phyloP scores from a whole-genome alignment of 164 flowering plant species.

The Taxillus chinensis region DNA sequence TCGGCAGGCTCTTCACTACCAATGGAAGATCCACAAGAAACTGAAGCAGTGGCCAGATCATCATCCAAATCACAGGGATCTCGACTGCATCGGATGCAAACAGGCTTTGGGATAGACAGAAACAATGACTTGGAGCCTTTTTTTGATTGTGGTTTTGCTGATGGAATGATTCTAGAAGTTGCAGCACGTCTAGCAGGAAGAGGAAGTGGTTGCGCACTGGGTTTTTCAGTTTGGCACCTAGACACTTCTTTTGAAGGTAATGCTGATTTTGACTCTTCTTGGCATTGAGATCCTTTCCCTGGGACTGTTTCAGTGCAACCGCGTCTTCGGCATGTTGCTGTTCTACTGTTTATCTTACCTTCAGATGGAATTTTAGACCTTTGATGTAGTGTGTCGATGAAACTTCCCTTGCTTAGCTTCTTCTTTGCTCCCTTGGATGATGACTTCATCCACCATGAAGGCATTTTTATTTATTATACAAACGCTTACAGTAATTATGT shows the following conservation, averaged over 20 bases:
- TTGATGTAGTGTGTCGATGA: slow-evolving; percentile 57
- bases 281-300: slow-evolving; percentile 51
- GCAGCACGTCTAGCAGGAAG: slow-evolving; percentile 51
- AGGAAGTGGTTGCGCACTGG: slow-evolving; percentile 80
- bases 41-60: slow-evolving; percentile 60
- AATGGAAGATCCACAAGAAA: slow-evolving; percentile 55
- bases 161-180: slow-evolving; percentile 49
- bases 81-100: slow-evolving; percentile 27
- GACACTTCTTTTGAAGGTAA: slow-evolving; percentile 70
- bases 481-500: too few relatives aligned
- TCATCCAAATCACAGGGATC: slow-evolving; percentile 50
- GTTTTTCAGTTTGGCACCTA: slow-evolving; percentile 81
- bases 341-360: slow-evolving; percentile 34
- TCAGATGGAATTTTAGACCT: slow-evolving; percentile 56
- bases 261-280: slow-evolving; percentile 58
- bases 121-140: slow-evolving; percentile 38
- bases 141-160: slow-evolving; percentile 35
- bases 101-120: slow-evolving; percentile 60
- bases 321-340: slow-evolving; percentile 52
- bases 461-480: slow-evolving; percentile 26
- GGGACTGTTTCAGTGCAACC: slow-evolving; percentile 38
- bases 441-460: slow-evolving; percentile 83
- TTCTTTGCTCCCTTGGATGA: slow-evolving; percentile 87
- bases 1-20: slow-evolving; percentile 77
- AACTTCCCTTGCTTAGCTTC: slow-evolving; percentile 62